Conservation (phyloP, 106 monocot genomes). For the Dendrobium chrysotoxum region DNA sequence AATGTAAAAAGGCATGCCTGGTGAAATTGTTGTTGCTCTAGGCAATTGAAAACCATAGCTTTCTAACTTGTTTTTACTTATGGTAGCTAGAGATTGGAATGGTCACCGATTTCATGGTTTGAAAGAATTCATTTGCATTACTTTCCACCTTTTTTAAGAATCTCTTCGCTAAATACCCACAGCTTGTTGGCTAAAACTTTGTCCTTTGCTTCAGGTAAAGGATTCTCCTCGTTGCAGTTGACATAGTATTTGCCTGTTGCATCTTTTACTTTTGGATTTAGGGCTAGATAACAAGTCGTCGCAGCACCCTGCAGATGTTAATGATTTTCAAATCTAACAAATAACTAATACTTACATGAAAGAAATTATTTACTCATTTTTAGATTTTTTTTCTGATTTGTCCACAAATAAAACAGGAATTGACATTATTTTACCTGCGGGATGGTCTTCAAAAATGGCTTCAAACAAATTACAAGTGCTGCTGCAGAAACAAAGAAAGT, state of each 20-base stretch:
- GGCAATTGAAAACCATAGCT: too few species aligned
- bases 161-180: slow-evolving; percentile 25
- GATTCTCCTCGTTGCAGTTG: slow-evolving; percentile 25
- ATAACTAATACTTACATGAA: too few species aligned
- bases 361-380: too few species aligned
- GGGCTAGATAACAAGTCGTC: slow-evolving; percentile 32
- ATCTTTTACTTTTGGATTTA: slow-evolving; percentile 23
- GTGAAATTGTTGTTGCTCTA: too few species aligned
- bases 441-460: slow-evolving; percentile 46
- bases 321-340: too few species aligned
- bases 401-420: not conserved
- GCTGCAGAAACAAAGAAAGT: not conserved
- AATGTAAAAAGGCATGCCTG: too few species aligned
- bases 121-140: not conserved
- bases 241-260: slow-evolving; percentile 28
- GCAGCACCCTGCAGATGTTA: slow-evolving; percentile 16
- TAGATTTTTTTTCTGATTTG: not conserved
- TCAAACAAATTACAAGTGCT: slow-evolving; percentile 13
- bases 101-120: not conserved
- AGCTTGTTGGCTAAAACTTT: slow-evolving; percentile 14
- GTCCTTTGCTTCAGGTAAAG: slow-evolving; percentile 16
- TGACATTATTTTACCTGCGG: slow-evolving; percentile 29
- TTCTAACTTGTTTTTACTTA: not conserved
- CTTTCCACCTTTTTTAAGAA: slow-evolving; percentile 10
- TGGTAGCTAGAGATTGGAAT: not conserved